Evolutionary conservation across 345 rosid genomes (phyloP), one percentile per base, ranked within the genome.

Genomic region (Trapa incisa): DNA sequence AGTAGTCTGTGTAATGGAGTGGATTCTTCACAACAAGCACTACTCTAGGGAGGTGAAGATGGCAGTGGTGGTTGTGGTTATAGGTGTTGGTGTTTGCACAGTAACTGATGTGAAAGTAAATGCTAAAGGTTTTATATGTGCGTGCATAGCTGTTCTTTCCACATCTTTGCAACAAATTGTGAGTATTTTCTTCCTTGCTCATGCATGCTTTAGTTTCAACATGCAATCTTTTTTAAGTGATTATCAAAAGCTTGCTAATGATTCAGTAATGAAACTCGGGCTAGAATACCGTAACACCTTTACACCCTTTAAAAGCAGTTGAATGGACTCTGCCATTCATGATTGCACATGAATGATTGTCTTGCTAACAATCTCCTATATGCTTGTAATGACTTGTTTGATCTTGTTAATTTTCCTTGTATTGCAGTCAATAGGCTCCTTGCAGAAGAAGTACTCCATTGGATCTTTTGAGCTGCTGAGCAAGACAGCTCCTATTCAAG

Each of bases 141-240:
- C 98, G 61, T 84, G 85, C 73, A 41, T 85, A n/a, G 98, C 96
- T 0, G 92, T 93, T 35, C 68, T 93, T 43, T 83, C 86, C 65
- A 93, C 98, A 15, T 93, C 97, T 56, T 83, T 93, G 57, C 98
- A 89, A 75, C 98, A 93, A 75, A 93, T 93, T 82, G 98, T 89
- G 73, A 88, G 98, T 81, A 29, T 58, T 37, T 67, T 5, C 68
- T 5, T 36, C 37, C 22, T 58, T 58, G 15, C 38, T 58, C 63
- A 7, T 6, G 38, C 63, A 32, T 58, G 37, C 63, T 11, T 32
- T 0, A 41, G 37, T 10, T 10, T 2, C 38, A 58, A 58, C 4
- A 32, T 54, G 33, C 35, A 50, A 16, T 35, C 17, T 6, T 22
- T 54, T n/a, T 50, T 50, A 22, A 22, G 54, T 15, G 56, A 17